These are phyloP conservation scores for Thermochaetoides dissita DNA, from an alignment of 2,329 filamentous ascomycete genomes.

Conservation along the genomic window DNA sequence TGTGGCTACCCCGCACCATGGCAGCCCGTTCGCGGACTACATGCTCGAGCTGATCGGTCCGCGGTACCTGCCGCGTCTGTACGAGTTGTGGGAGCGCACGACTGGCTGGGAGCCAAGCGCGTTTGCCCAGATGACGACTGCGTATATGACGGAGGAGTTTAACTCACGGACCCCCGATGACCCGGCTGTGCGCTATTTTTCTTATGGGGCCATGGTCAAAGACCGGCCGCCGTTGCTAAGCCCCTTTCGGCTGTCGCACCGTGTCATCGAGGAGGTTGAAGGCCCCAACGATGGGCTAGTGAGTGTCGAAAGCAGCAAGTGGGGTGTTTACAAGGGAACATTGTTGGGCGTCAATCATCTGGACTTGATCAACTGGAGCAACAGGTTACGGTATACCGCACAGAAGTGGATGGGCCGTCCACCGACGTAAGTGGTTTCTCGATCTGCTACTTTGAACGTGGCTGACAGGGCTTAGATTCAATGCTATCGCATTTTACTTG, in stretches of 20 bases:
- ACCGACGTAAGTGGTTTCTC: conserved; percentile 30
- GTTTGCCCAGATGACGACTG: conserved; percentile 45
- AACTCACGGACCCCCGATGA: conserved; percentile 43
- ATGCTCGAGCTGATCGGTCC: conserved; percentile 33
- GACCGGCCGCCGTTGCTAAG: conserved; percentile 46
- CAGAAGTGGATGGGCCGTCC: conserved; percentile 39
- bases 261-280: conserved; percentile 35
- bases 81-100: conserved; percentile 33
- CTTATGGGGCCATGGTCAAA: conserved; percentile 41
- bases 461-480: conserved; percentile 32
- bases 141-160: conserved; percentile 45
- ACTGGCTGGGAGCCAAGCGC: conserved; percentile 44
- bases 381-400: conserved; percentile 40
- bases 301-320: conserved; percentile 47
- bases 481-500: conserved; percentile 54
- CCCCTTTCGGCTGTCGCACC: conserved; percentile 41
- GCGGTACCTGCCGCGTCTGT: conserved; percentile 38
- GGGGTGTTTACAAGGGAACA: conserved; percentile 52
- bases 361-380: conserved; percentile 56
- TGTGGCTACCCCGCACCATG: conserved; percentile 41
- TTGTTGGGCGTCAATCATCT: conserved; percentile 47
- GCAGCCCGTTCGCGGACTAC: conserved; percentile 42
- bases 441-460: too few species aligned
- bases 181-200: conserved; percentile 43
- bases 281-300: conserved; percentile 55